A percentile compares a stretch with the other conserved stretches of the same genome.
These are phyloP conservation scores for Boletellus emodensis DNA, from an alignment of 768 basidiomycete species.

Conservation along the genomic window DNA sequence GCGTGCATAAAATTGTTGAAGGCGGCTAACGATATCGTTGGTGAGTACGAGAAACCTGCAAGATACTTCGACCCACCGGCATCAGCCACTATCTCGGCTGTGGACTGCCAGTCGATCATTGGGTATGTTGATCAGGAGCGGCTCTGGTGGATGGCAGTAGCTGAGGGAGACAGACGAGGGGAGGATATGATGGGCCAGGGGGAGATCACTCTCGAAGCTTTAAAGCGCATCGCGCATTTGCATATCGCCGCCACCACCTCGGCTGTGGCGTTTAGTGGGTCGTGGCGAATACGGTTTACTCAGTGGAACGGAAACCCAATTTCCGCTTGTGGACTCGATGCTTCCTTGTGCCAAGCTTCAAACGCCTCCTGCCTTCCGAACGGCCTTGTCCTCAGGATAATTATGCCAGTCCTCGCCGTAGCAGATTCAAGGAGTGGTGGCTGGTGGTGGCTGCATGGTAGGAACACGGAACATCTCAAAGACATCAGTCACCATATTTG, in stretches of 20 bases:
- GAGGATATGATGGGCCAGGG: neutral
- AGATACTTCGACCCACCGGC: constrained; percentile 32
- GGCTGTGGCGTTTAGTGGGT: constrained; percentile 22
- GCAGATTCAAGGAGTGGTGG: no score
- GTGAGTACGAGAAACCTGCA: constrained; percentile 4
- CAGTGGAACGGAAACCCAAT: constrained; percentile 6
- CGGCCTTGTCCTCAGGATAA: no score
- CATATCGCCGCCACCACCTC: constrained; percentile 7
- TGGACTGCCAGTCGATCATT: constrained; percentile 61
- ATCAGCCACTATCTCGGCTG: constrained; percentile 44
- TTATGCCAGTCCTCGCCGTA: no score
- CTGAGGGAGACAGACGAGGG: neutral
- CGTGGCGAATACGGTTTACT: constrained; percentile 6
- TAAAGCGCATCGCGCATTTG: constrained; percentile 3
- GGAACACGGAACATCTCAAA: neutral
- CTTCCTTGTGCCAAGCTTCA: neutral
- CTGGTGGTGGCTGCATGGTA: no score
- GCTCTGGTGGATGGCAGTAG: neutral
- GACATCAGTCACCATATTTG: neutral
- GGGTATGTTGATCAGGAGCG: neutral
- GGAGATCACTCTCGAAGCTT: constrained; percentile 3
- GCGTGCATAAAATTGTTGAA: constrained; percentile 56
- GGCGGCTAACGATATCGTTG: constrained; percentile 14
- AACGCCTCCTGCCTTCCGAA: no score
- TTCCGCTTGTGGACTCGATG: constrained; percentile 1